Evolutionary conservation across 257 asterid species (phyloP).

Genomic region (Ajuga chamaepitys): DNA sequence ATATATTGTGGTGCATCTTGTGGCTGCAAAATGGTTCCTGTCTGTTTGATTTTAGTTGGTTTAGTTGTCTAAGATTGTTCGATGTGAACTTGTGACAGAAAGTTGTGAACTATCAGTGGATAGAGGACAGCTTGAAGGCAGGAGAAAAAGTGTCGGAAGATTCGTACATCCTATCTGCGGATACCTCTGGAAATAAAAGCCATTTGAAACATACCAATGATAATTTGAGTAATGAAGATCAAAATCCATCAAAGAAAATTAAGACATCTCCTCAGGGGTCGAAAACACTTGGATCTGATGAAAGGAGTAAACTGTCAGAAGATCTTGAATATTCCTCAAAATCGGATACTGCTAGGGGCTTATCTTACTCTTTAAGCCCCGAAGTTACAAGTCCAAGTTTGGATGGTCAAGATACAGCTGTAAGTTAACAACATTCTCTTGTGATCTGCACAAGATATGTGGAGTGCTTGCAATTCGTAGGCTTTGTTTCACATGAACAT

Average conservation of each 20-base stretch:
- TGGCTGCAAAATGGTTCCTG: neutral
- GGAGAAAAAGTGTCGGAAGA: slow-evolving; percentile 70
- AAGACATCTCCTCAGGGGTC: slow-evolving; percentile 37
- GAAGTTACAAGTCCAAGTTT: slow-evolving; percentile 34
- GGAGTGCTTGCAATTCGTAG: neutral
- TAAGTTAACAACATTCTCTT: slow-evolving; percentile 21
- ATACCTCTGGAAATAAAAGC: slow-evolving; percentile 21
- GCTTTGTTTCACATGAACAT: neutral
- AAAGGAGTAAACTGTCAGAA: slow-evolving; percentile 10
- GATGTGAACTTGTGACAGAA: slow-evolving; percentile 36
- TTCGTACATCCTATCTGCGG: slow-evolving; percentile 38
- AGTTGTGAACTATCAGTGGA: slow-evolving; percentile 70
- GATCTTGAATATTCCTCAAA: slow-evolving; percentile 16
- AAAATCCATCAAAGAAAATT: slow-evolving; percentile 35
- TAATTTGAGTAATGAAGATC: slow-evolving; percentile 22
- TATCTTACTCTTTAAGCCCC: slow-evolving; percentile 41
- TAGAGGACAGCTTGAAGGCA: slow-evolving; percentile 70
- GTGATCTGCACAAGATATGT: neutral
- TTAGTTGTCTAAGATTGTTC: neutral
- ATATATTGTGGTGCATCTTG: neutral
- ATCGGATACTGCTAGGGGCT: slow-evolving; percentile 30
- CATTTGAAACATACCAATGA: slow-evolving; percentile 20
- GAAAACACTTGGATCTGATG: slow-evolving; percentile 21
- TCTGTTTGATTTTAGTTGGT: no score
- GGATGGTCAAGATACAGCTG: slow-evolving; percentile 35